Evolutionary conservation across 2,329 filamentous ascomycete species (phyloP), one percentile per base, ranked within the genome.

Genomic region (Ambrosiella xylebori): DNA sequence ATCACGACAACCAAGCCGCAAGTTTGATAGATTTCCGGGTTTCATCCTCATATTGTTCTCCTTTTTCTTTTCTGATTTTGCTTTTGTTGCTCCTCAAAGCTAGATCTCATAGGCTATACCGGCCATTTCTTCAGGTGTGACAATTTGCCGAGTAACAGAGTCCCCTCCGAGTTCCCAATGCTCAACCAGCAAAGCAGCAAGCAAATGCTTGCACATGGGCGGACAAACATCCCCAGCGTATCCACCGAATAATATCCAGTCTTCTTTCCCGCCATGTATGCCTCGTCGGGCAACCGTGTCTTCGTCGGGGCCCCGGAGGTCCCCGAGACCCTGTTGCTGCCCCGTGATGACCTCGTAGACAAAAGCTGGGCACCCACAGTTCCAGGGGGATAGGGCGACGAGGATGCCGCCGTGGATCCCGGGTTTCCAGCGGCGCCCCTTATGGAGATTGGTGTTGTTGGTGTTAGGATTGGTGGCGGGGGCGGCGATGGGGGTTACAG

Each of bases 301-400:
- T 9, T 44, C 19, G 15, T 27, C n/a, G 27, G 49, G 3, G 37
- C 7, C 12, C 15, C 8, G 40, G 19, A 15, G 11, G 13, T 17
- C 27, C 27, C 27, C 27, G 4, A 27, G 27, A 12, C 9, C n/a
- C n/a, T 19, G 27, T 51, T 19, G 12, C n/a, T 52, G n/a, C 3
- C 27, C 44, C 19, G 37, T 3, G 12, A 49, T n/a, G 40, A 84
- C 79, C 17, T 83, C 75, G 62, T 94, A 83, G 0, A 84, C 77
- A 68, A 97, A 97, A 1, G 82, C 83, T 2, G 89, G 85, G 71
- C 93, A 98, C 1, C 81, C 87, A 69, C 93, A 98, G 68, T 85
- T 89, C 93, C 93, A 97, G 1, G 84, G 80, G 0, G 68, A 64
- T 1, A 90, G 75, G 8, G 83, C 79, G 13, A 97, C 86, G 64